Base-by-base conservation (phyloP, 257 asterid species). In the Ehretia macrophylla region DNA sequence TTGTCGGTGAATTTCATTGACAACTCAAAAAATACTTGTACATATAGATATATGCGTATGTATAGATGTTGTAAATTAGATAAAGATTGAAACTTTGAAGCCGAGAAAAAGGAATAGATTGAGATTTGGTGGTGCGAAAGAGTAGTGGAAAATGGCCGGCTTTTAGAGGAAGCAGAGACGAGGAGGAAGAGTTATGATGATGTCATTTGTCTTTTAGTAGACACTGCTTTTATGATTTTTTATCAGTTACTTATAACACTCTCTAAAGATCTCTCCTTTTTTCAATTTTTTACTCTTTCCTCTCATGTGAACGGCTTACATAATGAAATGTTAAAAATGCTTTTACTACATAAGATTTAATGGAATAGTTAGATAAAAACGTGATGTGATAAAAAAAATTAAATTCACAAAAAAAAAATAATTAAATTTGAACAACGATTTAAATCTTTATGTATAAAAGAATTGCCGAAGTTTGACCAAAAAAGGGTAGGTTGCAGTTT, bases 141-240 rank as follows among this genome's bases (percentile, higher is more conserved):
- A 17, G 22, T 1, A 4, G 35, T 37, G 44, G 68, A 55, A 64
- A 61, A 37, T 22, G 77, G 77, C 67, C 70, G 81, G 71, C 68
- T 75, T 35, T 38, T 51, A 72, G 13, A 21, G 32, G 57, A 52
- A 56, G 59, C 50, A 62, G 70, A 70, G 75, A 73, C 72, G 74
- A 49, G 63, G 68, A 69, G 58, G 51, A 57, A 77, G 75, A 63
- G 68, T 63, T 51, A 51, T 52, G 32, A 27, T 11, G n/a, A 68
- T 69, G 83, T 73, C 63, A 50, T 69, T 50, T 55, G 60, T 8
- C 37, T n/a, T 32, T 59, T 59, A 20, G 19, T 49, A 13, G 35
- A 1, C 32, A 17, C 8, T 51, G 35, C 17, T 0, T 39, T 0
- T 19, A 44, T 51, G 22, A 51, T 12, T 13, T 60, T 21, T 35